Evolutionary conservation across 495 filamentous ascomycete genomes (phyloP).

Genomic region (Pyronema domesticum): DNA sequence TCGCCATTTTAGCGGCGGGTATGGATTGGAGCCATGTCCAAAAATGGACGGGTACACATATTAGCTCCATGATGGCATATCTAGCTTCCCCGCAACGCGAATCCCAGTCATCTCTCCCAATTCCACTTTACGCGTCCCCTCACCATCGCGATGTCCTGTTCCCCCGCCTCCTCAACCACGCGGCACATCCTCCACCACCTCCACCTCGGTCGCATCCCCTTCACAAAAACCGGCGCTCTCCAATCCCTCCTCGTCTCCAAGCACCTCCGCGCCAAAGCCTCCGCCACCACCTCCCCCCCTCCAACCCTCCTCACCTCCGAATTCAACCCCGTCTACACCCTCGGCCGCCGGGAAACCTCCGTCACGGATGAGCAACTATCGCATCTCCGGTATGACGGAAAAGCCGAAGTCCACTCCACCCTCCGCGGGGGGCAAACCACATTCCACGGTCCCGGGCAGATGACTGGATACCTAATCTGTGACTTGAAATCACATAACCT

Average conservation of each 20-base stretch:
- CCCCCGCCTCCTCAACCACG: conserved; percentile 2
- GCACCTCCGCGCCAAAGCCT: conserved; percentile 20
- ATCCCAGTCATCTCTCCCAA: too few species aligned
- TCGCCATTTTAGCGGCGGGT: too few species aligned
- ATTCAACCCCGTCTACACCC: conserved; percentile 76
- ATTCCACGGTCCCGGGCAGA: conserved; percentile 87
- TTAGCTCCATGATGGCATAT: too few species aligned
- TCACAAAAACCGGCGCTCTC: conserved; percentile 29
- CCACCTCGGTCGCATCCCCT: background rate
- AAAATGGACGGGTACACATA: too few species aligned
- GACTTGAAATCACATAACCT: conserved; percentile 45
- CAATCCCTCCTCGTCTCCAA: conserved; percentile 32
- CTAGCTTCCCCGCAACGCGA: too few species aligned
- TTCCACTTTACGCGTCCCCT: too few species aligned
- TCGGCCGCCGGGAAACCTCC: conserved; percentile 62
- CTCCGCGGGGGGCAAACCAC: conserved; percentile 79
- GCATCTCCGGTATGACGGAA: conserved; percentile 27
- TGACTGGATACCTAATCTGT: conserved; percentile 75
- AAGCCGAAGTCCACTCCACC: conserved; percentile 49
- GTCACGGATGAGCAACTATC: conserved; percentile 30
- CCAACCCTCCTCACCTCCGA: conserved; percentile 72
- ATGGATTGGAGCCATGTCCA: too few species aligned
- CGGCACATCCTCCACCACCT: conserved; percentile 6
- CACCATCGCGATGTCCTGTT: background rate
- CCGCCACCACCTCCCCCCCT: conserved; percentile 26